Conservation (phyloP, 2,329 filamentous ascomycete species). For the Diaporthe australafricana region DNA sequence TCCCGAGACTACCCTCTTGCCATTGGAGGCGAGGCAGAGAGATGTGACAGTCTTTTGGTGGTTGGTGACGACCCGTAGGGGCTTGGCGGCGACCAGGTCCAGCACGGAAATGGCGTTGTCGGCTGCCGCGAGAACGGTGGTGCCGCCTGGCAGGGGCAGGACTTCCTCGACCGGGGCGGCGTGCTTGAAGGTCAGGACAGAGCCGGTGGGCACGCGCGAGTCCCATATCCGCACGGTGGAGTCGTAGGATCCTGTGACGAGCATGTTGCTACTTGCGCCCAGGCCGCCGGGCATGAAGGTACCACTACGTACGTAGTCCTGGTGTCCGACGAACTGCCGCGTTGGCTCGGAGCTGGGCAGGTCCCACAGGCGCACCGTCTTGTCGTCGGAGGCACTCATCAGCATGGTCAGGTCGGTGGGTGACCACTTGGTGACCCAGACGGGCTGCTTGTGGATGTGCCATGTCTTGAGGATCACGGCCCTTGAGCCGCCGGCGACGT, state of each 20-base stretch:
- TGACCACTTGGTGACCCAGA: slow-evolving; percentile 94
- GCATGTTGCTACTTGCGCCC: slow-evolving; percentile 74
- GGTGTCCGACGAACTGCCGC: slow-evolving; percentile 85
- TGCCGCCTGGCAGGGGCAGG: slow-evolving; percentile 87
- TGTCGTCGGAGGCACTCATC: slow-evolving; percentile 92
- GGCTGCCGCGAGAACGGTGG: slow-evolving; percentile 85
- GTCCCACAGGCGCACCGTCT: slow-evolving; percentile 94
- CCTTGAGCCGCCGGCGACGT: slow-evolving; percentile 73
- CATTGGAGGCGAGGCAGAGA: slow-evolving; percentile 83
- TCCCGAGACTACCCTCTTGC: slow-evolving; percentile 84
- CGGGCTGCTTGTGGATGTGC: slow-evolving; percentile 92
- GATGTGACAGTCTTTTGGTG: slow-evolving; percentile 98
- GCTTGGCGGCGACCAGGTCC: slow-evolving; percentile 91
- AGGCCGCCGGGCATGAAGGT: slow-evolving; percentile 81
- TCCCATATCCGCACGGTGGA: slow-evolving; percentile 95
- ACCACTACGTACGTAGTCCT: slow-evolving; percentile 91
- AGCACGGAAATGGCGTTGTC: slow-evolving; percentile 91
- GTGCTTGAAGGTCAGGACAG: slow-evolving; percentile 94
- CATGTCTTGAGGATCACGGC: slow-evolving; percentile 95
- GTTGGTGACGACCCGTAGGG: slow-evolving; percentile 87
- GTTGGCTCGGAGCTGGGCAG: slow-evolving; percentile 82
- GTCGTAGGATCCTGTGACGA: slow-evolving; percentile 95
- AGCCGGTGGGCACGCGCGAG: slow-evolving; percentile 75
- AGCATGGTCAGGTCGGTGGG: slow-evolving; percentile 86
- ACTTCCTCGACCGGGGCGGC: slow-evolving; percentile 88